phyloP scores from a whole-genome alignment of 495 filamentous ascomycete species.

The Aspergillus nidulans region DNA sequence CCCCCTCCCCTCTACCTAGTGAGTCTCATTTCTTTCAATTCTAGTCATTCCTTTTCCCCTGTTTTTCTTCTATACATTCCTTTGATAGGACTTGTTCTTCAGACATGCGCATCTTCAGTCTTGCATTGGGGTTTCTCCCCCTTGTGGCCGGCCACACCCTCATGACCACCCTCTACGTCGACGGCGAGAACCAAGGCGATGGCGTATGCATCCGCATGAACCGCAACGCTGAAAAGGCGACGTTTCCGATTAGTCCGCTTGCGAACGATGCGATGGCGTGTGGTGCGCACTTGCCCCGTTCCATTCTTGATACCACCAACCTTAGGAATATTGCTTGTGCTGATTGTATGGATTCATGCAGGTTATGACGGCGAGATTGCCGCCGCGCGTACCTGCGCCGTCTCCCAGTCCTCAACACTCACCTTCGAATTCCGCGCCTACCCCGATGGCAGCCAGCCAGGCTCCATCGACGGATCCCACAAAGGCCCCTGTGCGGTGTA shows the following conservation, averaged over 20 bases:
- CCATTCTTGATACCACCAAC: not conserved
- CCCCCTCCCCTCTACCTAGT: not conserved
- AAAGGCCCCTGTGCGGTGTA: conserved; percentile 71
- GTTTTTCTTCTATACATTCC: conserved; percentile 1
- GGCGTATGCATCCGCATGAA: conserved; percentile 68
- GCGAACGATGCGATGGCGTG: conserved; percentile 63
- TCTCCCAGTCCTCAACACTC: conserved; percentile 43
- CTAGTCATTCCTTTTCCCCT: not conserved
- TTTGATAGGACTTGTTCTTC: not conserved
- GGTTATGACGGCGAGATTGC: conserved; percentile 52
- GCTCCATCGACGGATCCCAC: conserved; percentile 57
- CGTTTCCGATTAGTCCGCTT: conserved; percentile 46
- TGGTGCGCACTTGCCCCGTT: conserved; percentile 40
- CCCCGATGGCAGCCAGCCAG: conserved; percentile 51
- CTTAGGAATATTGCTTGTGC: not conserved
- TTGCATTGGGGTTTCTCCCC: not conserved
- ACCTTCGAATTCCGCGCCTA: conserved; percentile 60
- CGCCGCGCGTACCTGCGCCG: conserved; percentile 55
- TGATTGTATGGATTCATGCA: too few species aligned
- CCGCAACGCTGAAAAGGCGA: conserved; percentile 42
- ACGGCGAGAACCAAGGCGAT: conserved; percentile 61
- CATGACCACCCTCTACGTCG: conserved; percentile 62
- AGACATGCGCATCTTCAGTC: not conserved
- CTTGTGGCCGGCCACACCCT: conserved; percentile 49
- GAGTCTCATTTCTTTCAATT: not conserved